Conservation (phyloP, 768 basidiomycete genomes). For the Suillus clintonianus region DNA sequence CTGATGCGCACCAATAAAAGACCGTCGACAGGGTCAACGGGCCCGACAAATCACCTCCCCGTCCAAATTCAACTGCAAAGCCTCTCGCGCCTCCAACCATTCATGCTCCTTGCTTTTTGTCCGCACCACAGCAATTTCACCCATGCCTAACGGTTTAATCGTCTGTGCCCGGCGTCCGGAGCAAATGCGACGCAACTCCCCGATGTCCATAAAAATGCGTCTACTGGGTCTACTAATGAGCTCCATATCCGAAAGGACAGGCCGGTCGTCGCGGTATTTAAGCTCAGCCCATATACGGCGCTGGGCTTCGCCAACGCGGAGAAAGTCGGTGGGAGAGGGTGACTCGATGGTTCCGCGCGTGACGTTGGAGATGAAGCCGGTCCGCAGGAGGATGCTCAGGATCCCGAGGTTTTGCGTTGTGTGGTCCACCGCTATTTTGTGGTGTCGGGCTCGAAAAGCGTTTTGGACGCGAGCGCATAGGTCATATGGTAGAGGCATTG, state of each 20-base stretch:
- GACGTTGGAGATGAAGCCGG: conserved; percentile 83
- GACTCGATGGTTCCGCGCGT: conserved; percentile 73
- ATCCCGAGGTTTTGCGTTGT: conserved; percentile 90
- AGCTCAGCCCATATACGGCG: conserved; percentile 90
- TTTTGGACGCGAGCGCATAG: conserved; percentile 92
- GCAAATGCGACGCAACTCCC: conserved; percentile 78
- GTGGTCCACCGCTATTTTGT: conserved; percentile 75
- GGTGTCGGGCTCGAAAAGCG: conserved; percentile 86
- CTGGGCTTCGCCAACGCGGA: conserved; percentile 57
- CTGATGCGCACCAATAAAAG: background rate
- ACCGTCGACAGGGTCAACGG: conserved; percentile 31
- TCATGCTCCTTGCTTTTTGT: conserved; percentile 71
- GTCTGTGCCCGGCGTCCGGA: conserved; percentile 80
- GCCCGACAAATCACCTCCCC: conserved; percentile 92
- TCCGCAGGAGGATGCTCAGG: conserved; percentile 86
- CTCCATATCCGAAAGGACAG: conserved; percentile 78
- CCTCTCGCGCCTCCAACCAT: conserved; percentile 94
- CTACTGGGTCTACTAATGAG: conserved; percentile 86
- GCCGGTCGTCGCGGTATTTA: conserved; percentile 90
- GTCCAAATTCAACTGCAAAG: conserved; percentile 69
- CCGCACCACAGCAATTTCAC: conserved; percentile 87
- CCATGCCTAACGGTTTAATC: conserved; percentile 83
- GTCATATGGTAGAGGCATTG: conserved; percentile 71
- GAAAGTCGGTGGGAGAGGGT: conserved; percentile 68
- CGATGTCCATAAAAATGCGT: conserved; percentile 69